Evolutionary conservation across 345 rosid species (phyloP), one percentile per base, ranked within the genome.

Genomic region (Euphorbia peplus): DNA sequence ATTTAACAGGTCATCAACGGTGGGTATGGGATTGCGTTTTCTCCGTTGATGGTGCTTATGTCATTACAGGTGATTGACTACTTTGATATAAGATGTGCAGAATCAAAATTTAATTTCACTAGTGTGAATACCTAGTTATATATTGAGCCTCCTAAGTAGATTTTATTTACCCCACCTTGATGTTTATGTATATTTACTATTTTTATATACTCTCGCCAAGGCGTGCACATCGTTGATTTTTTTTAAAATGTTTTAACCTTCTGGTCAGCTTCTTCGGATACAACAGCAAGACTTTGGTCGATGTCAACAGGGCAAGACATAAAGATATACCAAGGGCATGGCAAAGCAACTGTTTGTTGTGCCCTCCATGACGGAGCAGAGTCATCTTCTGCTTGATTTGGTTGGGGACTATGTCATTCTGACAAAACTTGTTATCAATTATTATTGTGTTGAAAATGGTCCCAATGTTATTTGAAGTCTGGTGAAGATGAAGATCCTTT

Each of bases 21-120:
- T 95, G 99, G 98, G 97, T 95, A 0, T 91, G 98, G 99, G 98
- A 95, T 79, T 91, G 97, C 35, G 97, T 92, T 79, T 95, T 95
- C 83, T 95, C 98, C 3, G 99, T 91, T 16, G 99, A 95, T 70
- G 99, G 98, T 65, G 98, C 97, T 60, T 95, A 85, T 81, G 88
- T 91, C 57, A 88, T 95, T 53, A 91, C 99, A 81, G 96, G 97
- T 91, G 71, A 21, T 51, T 60, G 18, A 47, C 67, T 13, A 26
- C 30, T 16, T 56, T 11, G 5, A 9, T 55, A 26, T 10, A 28
- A 11, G 16, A 25, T 56, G 35, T 28, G 22, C 32, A 24, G 28
- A 26, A 28, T 19, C 5, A 12, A 32, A 15, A 15, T 5, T 7
- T 8, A 11, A 4, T 39, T 61, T 19, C 16, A 37, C 14, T 60